These are phyloP conservation scores for Cucumis cinereus DNA, from an alignment of 306 rosid genomes.

Conservation along the genomic window DNA sequence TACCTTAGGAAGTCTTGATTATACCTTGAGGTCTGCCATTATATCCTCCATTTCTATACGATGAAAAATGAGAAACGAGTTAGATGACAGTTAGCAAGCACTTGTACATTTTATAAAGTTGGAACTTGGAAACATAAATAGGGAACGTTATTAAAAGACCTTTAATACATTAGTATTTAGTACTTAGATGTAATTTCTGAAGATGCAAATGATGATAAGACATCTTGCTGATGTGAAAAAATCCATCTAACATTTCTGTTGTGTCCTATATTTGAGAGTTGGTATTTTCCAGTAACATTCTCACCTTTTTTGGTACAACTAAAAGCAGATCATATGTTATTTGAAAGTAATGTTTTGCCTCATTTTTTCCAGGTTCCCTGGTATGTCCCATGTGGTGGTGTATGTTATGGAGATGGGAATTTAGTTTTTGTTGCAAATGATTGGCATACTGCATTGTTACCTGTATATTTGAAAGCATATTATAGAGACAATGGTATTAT, in stretches of 20 bases:
- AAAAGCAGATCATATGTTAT: not conserved
- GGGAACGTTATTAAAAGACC: not conserved
- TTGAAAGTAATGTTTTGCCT: not conserved
- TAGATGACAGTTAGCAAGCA: not conserved
- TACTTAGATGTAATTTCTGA: not conserved
- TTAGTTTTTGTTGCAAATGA: conserved; percentile 89
- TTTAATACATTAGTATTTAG: not conserved
- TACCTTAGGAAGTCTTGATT: not conserved
- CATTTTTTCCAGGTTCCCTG: conserved; percentile 74
- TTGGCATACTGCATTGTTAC: conserved; percentile 95
- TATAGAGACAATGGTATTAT: conserved; percentile 80
- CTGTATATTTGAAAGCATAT: conserved; percentile 81
- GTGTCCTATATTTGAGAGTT: not conserved
- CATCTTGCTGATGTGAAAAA: not conserved
- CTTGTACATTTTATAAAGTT: no score
- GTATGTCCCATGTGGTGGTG: conserved; percentile 92
- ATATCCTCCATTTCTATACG: not conserved
- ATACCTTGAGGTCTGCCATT: not conserved
- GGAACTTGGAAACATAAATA: not conserved
- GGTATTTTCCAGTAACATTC: not conserved
- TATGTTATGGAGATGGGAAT: conserved; percentile 97
- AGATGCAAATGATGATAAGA: not conserved
- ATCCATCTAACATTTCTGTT: not conserved
- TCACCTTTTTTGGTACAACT: not conserved
- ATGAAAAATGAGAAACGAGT: not conserved